Percentiles rank a stretch among this genome's conserved stretches.
These are phyloP conservation scores for Skeletonema grethae DNA, from an alignment of 108 stramenopile genomes.

Conservation along the genomic window DNA sequence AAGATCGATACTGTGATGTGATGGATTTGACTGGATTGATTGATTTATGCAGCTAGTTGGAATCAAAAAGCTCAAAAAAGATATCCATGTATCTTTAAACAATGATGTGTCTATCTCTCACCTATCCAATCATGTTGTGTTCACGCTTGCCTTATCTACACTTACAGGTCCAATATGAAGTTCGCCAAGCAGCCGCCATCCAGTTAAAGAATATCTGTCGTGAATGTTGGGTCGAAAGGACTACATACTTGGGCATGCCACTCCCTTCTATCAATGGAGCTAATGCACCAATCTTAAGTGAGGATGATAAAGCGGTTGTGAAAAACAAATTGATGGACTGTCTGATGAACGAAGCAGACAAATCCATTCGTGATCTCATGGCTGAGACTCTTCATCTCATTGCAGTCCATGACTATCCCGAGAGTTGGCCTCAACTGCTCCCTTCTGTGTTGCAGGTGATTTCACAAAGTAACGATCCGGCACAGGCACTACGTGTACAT, in stretches of 20 bases:
- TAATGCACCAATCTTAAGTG: slow-evolving; percentile 56
- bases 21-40: not conserved
- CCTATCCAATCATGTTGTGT: slow-evolving; percentile 4
- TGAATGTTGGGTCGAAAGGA: slow-evolving; percentile 87
- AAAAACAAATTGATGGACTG: slow-evolving; percentile 75
- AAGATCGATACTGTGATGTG: not conserved
- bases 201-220: slow-evolving; percentile 91
- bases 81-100: not conserved
- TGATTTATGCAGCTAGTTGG: too few species aligned
- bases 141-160: not conserved
- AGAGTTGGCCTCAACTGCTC: slow-evolving; percentile 88
- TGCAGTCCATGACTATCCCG: slow-evolving; percentile 92
- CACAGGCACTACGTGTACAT: slow-evolving; percentile 81
- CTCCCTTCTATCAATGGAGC: slow-evolving; percentile 34
- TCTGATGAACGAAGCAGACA: slow-evolving; percentile 86
- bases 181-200: slow-evolving; percentile 88
- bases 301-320: slow-evolving; percentile 72
- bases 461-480: slow-evolving; percentile 61
- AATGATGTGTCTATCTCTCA: not conserved
- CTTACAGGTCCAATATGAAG: slow-evolving; percentile 74
- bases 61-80: not conserved
- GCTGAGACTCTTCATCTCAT: slow-evolving; percentile 92
- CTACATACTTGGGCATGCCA: slow-evolving; percentile 58
- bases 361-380: slow-evolving; percentile 85
- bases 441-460: slow-evolving; percentile 84